Evolutionary conservation across 495 filamentous ascomycete genomes (phyloP), one percentile per base, ranked within the genome.

Genomic region (Daldinia concentrica): DNA sequence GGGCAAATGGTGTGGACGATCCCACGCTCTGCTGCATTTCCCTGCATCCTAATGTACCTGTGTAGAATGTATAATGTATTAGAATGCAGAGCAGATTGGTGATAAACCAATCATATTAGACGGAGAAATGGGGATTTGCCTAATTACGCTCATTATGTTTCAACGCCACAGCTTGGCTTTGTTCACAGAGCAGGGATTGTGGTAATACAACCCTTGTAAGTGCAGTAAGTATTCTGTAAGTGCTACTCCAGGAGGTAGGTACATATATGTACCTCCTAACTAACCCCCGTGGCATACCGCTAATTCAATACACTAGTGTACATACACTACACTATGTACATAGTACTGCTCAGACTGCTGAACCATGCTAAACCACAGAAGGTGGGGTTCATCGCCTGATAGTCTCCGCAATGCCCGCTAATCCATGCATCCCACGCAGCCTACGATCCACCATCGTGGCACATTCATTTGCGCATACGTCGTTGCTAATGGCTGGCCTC

Each of bases 131-230:
- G 37, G 67, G 32, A 6, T 30, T 43, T 41, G n/a, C 45, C 34
- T 41, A 19, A 39, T 59, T 59, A 1, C 26, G 15, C 61, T 54
- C 59, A 61, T 60, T 48, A 45, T 45, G 68, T 70, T 70, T 70
- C 68, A 70, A 55, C 55, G 68, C 68, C 68, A 70, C 68, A 70
- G 41, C 37, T 65, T 64, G 50, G 60, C 57, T 70, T 24, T 2
- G 26, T 29, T 15, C 65, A 66, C 41, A 45, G 56, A 34, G 17
- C 15, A 48, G 8, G 34, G 26, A 27, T 27, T 19, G 37, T 19
- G 22, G 39, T 24, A 45, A 22, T 41, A 45, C 17, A n/a, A 17
- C 36, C 37, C 48, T 24, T 27, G 22, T 30, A 12, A 14, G 34
- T 36, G 34, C 34, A 36, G 26, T 43, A 32, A 32, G 29, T 32